Conservation (phyloP, 2,329 filamentous ascomycete genomes). For the Talaromyces sp. region DNA sequence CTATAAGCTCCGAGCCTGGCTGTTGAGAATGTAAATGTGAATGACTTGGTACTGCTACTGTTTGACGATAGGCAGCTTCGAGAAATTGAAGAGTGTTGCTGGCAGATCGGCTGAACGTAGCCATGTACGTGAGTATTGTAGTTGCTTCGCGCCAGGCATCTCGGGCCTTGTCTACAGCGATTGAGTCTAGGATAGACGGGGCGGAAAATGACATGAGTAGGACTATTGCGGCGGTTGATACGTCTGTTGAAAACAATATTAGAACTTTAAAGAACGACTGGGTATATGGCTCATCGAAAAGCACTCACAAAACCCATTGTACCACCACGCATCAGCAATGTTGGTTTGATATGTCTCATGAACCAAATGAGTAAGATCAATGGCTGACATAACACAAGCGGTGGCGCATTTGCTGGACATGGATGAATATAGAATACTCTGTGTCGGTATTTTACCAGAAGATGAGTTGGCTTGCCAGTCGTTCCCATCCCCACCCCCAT, state of each 20-base stretch:
- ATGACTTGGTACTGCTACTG: neutral
- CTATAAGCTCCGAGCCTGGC: neutral
- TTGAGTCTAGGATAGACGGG: neutral
- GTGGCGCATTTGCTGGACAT: constrained; percentile 25
- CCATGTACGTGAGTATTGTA: constrained; percentile 22
- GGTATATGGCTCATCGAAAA: neutral
- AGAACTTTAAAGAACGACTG: neutral
- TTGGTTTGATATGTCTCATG: constrained; percentile 23
- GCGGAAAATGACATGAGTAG: neutral
- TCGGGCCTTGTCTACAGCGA: neutral
- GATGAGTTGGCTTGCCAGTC: neutral
- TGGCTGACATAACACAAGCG: constrained; percentile 25
- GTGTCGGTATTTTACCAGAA: neutral
- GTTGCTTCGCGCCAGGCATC: constrained; percentile 18
- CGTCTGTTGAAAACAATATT: neutral
- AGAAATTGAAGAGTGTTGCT: constrained; percentile 26
- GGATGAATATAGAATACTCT: constrained; percentile 18
- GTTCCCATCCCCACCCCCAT: no score
- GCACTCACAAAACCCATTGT: constrained; percentile 35
- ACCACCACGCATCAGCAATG: constrained; percentile 32
- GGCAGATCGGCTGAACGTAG: constrained; percentile 23
- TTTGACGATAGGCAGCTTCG: constrained; percentile 12
- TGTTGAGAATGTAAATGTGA: neutral
- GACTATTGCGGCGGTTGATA: constrained; percentile 2
- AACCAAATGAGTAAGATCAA: constrained; percentile 26